A percentile compares a stretch with the other conserved stretches of the same genome.
phyloP scores from a whole-genome alignment of 2,329 filamentous ascomycete species.

The Polychaeton citri region DNA sequence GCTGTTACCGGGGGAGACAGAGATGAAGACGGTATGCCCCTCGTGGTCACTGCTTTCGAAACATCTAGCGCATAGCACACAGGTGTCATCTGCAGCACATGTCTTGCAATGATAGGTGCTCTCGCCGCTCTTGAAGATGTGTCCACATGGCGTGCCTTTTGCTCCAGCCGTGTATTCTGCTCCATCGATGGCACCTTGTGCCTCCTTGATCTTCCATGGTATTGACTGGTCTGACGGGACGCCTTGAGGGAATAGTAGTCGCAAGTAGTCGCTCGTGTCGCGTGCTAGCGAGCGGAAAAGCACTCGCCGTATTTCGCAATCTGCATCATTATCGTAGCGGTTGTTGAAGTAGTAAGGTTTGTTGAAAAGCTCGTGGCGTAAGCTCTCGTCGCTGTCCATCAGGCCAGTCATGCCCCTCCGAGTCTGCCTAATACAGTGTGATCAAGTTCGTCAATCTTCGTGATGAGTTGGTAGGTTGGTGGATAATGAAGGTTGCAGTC shows the following conservation, averaged over 20 bases:
- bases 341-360: slow-evolving; percentile 62
- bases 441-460: no score
- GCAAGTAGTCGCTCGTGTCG: slow-evolving; percentile 59
- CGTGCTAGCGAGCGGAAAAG: slow-evolving; percentile 82
- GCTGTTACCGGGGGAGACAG: slow-evolving; percentile 76
- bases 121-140: slow-evolving; percentile 92
- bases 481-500: no score
- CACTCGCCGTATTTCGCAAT: slow-evolving; percentile 57
- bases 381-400: slow-evolving; percentile 55
- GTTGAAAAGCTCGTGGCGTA: slow-evolving; percentile 69
- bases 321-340: slow-evolving; percentile 61
- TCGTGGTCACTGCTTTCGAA: slow-evolving; percentile 93
- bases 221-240: slow-evolving; percentile 12
- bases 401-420: slow-evolving; percentile 31
- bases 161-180: slow-evolving; percentile 90
- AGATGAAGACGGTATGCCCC: slow-evolving; percentile 82
- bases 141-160: slow-evolving; percentile 84
- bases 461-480: no score
- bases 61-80: slow-evolving; percentile 84
- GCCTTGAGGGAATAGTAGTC: slow-evolving; percentile 70
- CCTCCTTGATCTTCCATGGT: slow-evolving; percentile 63
- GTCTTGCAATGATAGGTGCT: slow-evolving; percentile 90
- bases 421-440: no score
- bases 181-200: slow-evolving; percentile 84
- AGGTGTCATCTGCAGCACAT: slow-evolving; percentile 88